These are phyloP conservation scores for Aspergillus chevalieri DNA, from an alignment of 2,329 filamentous ascomycete genomes.

Conservation along the genomic window DNA sequence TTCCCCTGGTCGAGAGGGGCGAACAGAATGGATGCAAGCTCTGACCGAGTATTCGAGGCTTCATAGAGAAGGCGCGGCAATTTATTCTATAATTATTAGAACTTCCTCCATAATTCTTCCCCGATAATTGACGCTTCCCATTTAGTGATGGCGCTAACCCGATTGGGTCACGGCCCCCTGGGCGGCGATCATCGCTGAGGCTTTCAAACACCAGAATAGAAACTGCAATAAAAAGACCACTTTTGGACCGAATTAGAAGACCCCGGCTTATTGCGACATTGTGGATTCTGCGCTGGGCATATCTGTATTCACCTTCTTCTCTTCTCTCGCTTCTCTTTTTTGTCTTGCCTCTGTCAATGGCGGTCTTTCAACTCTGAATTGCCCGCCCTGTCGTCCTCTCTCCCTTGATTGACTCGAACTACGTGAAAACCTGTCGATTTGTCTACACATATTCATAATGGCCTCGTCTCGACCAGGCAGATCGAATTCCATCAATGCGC, in stretches of 20 bases:
- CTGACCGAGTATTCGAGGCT: conserved; percentile 9
- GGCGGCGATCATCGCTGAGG: conserved; percentile 5
- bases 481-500: conserved; percentile 27
- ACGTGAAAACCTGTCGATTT: neutral
- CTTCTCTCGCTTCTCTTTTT: conserved; percentile 1
- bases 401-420: neutral
- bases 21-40: conserved; percentile 13
- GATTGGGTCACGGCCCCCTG: neutral
- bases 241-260: no score
- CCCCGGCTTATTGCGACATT: no score
- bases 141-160: no score
- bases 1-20: conserved; percentile 5
- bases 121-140: no score
- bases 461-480: conserved; percentile 24
- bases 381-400: neutral
- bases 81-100: no score
- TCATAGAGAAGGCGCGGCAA: conserved; percentile 10
- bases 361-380: neutral
- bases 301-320: neutral
- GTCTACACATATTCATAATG: conserved; percentile 1
- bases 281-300: no score
- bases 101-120: no score
- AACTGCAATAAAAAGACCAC: no score
- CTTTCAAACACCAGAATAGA: no score
- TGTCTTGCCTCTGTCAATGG: conserved; percentile 1